Evolutionary conservation across 139 green algal species (phyloP), one percentile per base, ranked within the genome.

Genomic region (Chlorella sorokiniana): DNA sequence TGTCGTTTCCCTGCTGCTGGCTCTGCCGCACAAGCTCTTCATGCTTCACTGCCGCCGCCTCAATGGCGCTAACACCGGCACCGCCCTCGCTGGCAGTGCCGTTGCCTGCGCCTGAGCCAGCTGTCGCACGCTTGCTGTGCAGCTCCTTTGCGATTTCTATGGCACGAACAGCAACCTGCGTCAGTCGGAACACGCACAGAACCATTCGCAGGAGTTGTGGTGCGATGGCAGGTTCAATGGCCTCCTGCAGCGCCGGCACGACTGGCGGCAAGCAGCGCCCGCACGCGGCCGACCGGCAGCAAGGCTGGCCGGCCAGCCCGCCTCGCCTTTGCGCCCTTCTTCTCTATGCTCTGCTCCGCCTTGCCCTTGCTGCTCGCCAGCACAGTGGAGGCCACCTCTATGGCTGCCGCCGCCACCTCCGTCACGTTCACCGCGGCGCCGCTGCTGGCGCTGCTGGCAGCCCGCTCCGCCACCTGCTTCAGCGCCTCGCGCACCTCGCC

Each of bases 61-160:
- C 41, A 33, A 69, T 56, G 29, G 64, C 42, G 54, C 75, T 69
- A 37, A 38, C 52, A 48, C 63, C 35, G 63, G 16, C 76, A 51
- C 78, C 38, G 52, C 37, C 18, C 35, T 41, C 56, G 27, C 54
- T 41, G 29, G 18, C 25, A 14, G 10, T 54, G 29, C 35, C 27
- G 69, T 77, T 62, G 44, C 11, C 14, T 8, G 25, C 67, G 35
- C 14, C 67, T 18, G 67, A 37, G 25, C 27, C 59, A 6, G 35
- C 51, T n/a, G 38, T 71, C 10, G 45, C 4, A 31, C 69, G 37
- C 4, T 52, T 52, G 22, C 69, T 54, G 31, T 65, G 18, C 27
- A 89, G 42, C 71, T 89, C 78, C 52, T 89, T 86, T 23, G 86
- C 86, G 35, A 89, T 89, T 44, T 89, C 86, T 8, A 88, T 88